Evolutionary conservation across 768 basidiomycete genomes (phyloP).

Genomic region (Chlorophyllum brunneum): DNA sequence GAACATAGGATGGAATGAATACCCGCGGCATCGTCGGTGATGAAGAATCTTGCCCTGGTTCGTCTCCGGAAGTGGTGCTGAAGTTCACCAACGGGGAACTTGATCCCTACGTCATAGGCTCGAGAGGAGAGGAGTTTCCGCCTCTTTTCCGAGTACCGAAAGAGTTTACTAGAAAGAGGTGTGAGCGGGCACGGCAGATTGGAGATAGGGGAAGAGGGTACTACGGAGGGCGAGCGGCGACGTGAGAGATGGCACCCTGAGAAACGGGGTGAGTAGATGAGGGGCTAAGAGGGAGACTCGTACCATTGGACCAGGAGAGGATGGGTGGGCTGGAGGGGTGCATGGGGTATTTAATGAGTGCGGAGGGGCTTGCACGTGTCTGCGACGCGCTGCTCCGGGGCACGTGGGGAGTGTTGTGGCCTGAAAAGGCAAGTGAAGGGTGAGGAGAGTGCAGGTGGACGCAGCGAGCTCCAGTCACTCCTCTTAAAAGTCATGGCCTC

Average conservation of each 20-base stretch:
- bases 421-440: background rate
- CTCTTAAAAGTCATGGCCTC: constrained; percentile 20
- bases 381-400: background rate
- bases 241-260: background rate
- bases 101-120: constrained; percentile 1
- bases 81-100: background rate
- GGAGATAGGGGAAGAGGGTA: too few species aligned
- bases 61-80: background rate
- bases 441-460: too few species aligned
- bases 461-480: background rate
- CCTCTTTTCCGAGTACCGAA: background rate
- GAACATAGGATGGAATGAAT: background rate
- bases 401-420: constrained; percentile 5
- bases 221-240: background rate
- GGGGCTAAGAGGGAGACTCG: background rate
- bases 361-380: constrained; percentile 1
- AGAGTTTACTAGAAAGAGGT: background rate
- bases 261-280: background rate
- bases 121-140: background rate
- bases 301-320: background rate
- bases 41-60: background rate
- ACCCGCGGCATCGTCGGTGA: constrained; percentile 59
- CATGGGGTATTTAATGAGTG: background rate
- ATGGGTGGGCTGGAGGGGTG: background rate
- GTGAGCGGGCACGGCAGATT: too few species aligned